Percentiles rank a stretch among this genome's conserved stretches.
Evolutionary conservation across 1,284 basidiomycete genomes (phyloP).

Genomic region (Cryptococcus sp.): DNA sequence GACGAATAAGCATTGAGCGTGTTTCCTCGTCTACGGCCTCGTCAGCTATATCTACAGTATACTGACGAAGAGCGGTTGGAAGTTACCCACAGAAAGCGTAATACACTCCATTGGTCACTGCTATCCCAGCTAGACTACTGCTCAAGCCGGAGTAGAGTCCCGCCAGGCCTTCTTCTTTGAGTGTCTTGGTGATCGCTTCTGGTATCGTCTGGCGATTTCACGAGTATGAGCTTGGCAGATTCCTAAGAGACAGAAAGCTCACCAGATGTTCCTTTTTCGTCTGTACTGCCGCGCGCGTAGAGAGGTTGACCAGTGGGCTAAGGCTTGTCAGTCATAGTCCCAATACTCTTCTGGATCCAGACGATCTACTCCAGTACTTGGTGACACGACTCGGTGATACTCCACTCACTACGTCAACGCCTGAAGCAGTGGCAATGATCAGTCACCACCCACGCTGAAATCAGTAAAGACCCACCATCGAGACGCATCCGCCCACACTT

Average conservation of each 20-base stretch:
- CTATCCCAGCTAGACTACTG: slow-evolving; percentile 86
- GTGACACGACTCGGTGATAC: no score
- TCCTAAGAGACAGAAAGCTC: slow-evolving; percentile 11
- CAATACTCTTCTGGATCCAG: background rate
- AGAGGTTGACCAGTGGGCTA: slow-evolving; percentile 88
- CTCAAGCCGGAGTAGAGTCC: slow-evolving; percentile 87
- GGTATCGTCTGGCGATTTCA: slow-evolving; percentile 30
- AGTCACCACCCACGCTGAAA: slow-evolving; percentile 4
- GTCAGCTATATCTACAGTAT: background rate
- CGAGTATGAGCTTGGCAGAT: background rate
- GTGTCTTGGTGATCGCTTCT: slow-evolving; percentile 65
- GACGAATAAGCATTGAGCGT: slow-evolving; percentile 54
- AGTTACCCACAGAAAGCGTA: slow-evolving; percentile 40
- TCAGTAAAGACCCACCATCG: slow-evolving; percentile 68
- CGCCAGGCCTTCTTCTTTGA: slow-evolving; percentile 79
- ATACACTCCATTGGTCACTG: slow-evolving; percentile 80
- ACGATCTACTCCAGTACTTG: background rate
- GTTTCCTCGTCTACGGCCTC: slow-evolving; percentile 55
- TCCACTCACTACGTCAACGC: slow-evolving; percentile 50
- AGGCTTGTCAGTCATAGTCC: background rate
- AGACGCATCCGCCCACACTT: slow-evolving; percentile 84
- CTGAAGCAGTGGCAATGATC: slow-evolving; percentile 17
- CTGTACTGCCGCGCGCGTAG: slow-evolving; percentile 89
- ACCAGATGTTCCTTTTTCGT: slow-evolving; percentile 62
- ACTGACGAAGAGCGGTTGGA: background rate